Base-by-base conservation (phyloP, 345 rosid genomes). In the Pistacia vera region DNA sequence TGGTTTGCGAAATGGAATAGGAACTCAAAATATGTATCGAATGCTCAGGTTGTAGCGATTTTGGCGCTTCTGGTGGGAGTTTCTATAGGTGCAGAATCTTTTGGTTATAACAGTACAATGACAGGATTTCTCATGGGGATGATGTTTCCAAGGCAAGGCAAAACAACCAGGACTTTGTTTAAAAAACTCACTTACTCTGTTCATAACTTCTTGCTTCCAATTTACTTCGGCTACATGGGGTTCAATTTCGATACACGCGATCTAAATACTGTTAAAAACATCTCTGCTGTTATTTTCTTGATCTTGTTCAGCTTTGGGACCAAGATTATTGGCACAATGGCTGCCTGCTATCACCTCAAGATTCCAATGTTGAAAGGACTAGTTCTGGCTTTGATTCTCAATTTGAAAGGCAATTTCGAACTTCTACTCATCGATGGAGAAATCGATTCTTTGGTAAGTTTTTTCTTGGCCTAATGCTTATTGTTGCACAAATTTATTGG, bases 91-190 rank as follows among this genome's bases (percentile, higher is more conserved):
- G 82, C 80, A 5, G 98, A 95, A 80, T 60, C 75, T 16, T 59
- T 75, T 49, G 86, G 86, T 3, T 77, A 68, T 35, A 91, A 81
- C 77, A 83, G 90, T 61, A 70, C 86, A 8, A 61, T 91, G 20
- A 72, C 82, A 63, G 85, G 84, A 64, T 95, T 90, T 77, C 64
- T 89, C 64, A 63, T 90, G 2, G 99, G 99, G 13, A 18, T 93
- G 66, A 38, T 86, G 87, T 93, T 91, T 81, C 98, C 99, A 0
- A 81, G 95, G 72, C 88, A 90, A 79, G 98, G 99, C 13, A 93
- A 93, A 76, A 85, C 93, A 2, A 82, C 85, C 17, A 71, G 98
- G 78, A 95, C 99, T 4, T 69, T 95, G 86, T 22, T 89, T 57
- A 81, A 74, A 18, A 89, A 89, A 71, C 85, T 95, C 74, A 81